phyloP scores from a whole-genome alignment of 768 basidiomycete species.

The Mycena filopes region DNA sequence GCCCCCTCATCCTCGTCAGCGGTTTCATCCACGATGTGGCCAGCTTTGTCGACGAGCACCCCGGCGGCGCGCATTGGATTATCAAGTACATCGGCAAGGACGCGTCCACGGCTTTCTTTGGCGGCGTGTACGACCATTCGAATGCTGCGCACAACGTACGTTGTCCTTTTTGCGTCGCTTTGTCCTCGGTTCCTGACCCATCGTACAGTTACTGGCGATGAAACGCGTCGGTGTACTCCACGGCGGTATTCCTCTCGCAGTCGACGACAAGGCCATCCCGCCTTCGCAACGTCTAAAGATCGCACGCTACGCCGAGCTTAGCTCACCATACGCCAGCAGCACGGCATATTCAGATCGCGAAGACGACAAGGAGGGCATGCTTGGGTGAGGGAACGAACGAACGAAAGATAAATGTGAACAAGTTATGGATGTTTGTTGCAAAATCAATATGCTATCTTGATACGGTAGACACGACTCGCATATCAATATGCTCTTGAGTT shows the following conservation, averaged over 20 bases:
- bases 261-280: slow-evolving; percentile 73
- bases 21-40: slow-evolving; percentile 95
- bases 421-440: not conserved
- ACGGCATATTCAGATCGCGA: slow-evolving; percentile 61
- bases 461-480: slow-evolving; percentile 18
- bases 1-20: slow-evolving; percentile 87
- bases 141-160: slow-evolving; percentile 88
- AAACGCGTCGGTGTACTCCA: slow-evolving; percentile 74
- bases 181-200: not conserved
- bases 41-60: slow-evolving; percentile 90
- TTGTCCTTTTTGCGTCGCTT: slow-evolving; percentile 10
- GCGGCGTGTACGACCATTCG: slow-evolving; percentile 90
- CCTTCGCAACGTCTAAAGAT: slow-evolving; percentile 80
- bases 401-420: not conserved
- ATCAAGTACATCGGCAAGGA: slow-evolving; percentile 91
- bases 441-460: slow-evolving; percentile 5
- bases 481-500: slow-evolving; percentile 8
- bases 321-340: slow-evolving; percentile 63
- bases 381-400: slow-evolving; percentile 7
- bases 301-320: slow-evolving; percentile 69
- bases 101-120: slow-evolving; percentile 95
- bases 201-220: slow-evolving; percentile 63
- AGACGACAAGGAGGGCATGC: slow-evolving; percentile 30
- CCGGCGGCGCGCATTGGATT: slow-evolving; percentile 88
- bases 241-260: slow-evolving; percentile 66